Evolutionary conservation across 2,329 filamentous ascomycete species (phyloP).

Genomic region (Phialemonium atrogriseum): DNA sequence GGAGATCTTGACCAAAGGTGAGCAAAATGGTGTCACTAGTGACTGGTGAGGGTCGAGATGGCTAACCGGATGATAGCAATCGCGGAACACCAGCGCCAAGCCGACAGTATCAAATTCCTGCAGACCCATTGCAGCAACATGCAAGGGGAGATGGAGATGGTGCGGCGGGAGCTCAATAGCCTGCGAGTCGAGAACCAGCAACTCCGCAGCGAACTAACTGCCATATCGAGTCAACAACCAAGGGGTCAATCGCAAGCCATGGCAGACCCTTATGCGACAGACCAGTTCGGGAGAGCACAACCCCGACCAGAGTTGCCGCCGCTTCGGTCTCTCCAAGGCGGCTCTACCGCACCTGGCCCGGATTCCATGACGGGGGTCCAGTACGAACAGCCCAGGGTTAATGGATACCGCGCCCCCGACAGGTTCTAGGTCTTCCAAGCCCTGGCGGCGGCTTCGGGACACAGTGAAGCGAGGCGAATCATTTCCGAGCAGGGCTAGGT

Average conservation of each 20-base stretch:
- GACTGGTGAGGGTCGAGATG: no score
- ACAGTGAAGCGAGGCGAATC: no score
- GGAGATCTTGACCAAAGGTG: conserved; percentile 82
- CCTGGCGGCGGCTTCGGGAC: no score
- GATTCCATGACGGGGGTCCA: conserved; percentile 61
- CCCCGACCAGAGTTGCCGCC: conserved; percentile 47
- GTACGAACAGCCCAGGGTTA: conserved; percentile 43
- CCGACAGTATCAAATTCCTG: conserved; percentile 36
- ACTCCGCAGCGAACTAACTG: conserved; percentile 27
- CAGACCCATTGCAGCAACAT: conserved; percentile 34
- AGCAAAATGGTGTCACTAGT: conserved; percentile 6
- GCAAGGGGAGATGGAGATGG: conserved; percentile 8
- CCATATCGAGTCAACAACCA: conserved; percentile 13
- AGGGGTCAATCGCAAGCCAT: conserved; percentile 11
- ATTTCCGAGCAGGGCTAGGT: no score
- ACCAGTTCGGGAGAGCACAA: conserved; percentile 18
- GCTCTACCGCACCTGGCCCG: conserved; percentile 30
- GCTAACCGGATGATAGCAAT: conserved; percentile 38
- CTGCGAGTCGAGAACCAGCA: conserved; percentile 40
- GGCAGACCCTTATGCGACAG: conserved; percentile 11
- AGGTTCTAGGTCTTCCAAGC: conserved; percentile 7
- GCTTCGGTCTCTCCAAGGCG: conserved; percentile 41
- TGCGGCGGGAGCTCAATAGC: conserved; percentile 40
- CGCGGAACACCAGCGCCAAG: conserved; percentile 49
- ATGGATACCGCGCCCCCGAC: conserved; percentile 35